These are phyloP conservation scores for Peronospora destructor DNA, from an alignment of 352 stramenopile genomes.

Conservation along the genomic window DNA sequence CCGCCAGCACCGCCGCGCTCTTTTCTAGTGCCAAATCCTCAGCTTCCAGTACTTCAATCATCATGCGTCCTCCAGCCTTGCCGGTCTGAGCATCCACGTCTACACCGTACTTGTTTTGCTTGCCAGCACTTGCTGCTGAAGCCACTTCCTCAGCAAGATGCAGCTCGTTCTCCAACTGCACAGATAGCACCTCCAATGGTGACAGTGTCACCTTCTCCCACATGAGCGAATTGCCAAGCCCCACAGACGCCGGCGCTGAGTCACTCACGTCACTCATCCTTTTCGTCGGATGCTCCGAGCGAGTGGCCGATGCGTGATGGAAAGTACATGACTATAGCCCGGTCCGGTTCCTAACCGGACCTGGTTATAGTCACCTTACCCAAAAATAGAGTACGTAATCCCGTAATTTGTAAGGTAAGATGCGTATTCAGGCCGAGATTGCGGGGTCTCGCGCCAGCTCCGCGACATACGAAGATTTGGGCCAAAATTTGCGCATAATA, in stretches of 20 bases:
- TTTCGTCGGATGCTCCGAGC: conserved; percentile 6
- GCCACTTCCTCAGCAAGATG: conserved; percentile 44
- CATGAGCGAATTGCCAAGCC: conserved; percentile 53
- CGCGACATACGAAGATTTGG: conserved; percentile 1
- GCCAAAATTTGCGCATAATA: conserved; percentile 33
- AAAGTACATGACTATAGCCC: conserved; percentile 4
- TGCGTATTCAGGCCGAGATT: conserved; percentile 21
- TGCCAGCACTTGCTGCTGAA: conserved; percentile 16
- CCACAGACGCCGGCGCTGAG: conserved; percentile 35
- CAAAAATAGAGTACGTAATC: conserved; percentile 9
- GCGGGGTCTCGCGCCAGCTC: conserved; percentile 6
- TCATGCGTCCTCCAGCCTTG: conserved; percentile 49
- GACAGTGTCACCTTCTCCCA: conserved; percentile 79
- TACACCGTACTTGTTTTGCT: conserved; percentile 76
- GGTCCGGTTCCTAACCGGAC: conserved; percentile 16
- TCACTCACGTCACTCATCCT: conserved; percentile 43
- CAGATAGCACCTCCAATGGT: conserved; percentile 55
- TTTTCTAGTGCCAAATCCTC: conserved; percentile 29
- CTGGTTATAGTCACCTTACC: conserved; percentile 4
- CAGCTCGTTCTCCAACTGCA: conserved; percentile 67
- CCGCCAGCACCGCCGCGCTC: conserved; percentile 23
- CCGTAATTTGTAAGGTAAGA: conserved; percentile 10
- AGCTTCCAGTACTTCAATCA: conserved; percentile 44
- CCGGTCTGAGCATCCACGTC: conserved; percentile 47
- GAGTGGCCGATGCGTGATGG: conserved; percentile 23